phyloP scores from a whole-genome alignment of 495 filamentous ascomycete genomes.

The Penicillium chermesinum region DNA sequence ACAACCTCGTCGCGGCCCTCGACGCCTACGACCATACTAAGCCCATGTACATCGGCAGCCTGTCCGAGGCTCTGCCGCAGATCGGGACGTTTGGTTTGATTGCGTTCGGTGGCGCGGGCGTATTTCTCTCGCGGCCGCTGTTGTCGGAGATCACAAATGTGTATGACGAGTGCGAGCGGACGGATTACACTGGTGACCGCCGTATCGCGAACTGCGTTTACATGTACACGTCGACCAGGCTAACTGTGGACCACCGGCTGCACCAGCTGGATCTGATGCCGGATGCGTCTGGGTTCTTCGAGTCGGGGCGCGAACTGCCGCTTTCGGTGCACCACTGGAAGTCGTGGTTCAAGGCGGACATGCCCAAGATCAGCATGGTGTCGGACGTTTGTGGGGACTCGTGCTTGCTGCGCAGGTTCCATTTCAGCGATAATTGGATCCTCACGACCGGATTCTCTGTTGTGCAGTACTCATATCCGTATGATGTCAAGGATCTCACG shows the following conservation, averaged over 20 bases:
- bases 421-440: slow-evolving; percentile 52
- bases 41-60: slow-evolving; percentile 49
- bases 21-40: slow-evolving; percentile 40
- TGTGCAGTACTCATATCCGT: slow-evolving; percentile 42
- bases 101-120: slow-evolving; percentile 57
- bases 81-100: slow-evolving; percentile 46
- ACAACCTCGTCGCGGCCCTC: slow-evolving; percentile 43
- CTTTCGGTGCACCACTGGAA: slow-evolving; percentile 59
- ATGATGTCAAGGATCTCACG: slow-evolving; percentile 25
- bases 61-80: slow-evolving; percentile 51
- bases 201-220: slow-evolving; percentile 51
- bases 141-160: slow-evolving; percentile 32
- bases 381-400: slow-evolving; percentile 50
- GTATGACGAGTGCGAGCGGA: slow-evolving; percentile 33
- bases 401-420: slow-evolving; percentile 54
- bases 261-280: slow-evolving; percentile 49
- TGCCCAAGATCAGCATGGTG: slow-evolving; percentile 45
- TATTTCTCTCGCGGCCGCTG: slow-evolving; percentile 53
- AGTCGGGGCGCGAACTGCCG: slow-evolving; percentile 42
- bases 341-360: slow-evolving; percentile 49
- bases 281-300: slow-evolving; percentile 53
- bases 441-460: slow-evolving; percentile 55
- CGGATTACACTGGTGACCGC: slow-evolving; percentile 41
- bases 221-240: slow-evolving; percentile 40
- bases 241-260: slow-evolving; percentile 49